A percentile compares a stretch with the other conserved stretches of the same genome.
Evolutionary conservation across 2,329 filamentous ascomycete species (phyloP).

Genomic region (Aspergillus japonicus): DNA sequence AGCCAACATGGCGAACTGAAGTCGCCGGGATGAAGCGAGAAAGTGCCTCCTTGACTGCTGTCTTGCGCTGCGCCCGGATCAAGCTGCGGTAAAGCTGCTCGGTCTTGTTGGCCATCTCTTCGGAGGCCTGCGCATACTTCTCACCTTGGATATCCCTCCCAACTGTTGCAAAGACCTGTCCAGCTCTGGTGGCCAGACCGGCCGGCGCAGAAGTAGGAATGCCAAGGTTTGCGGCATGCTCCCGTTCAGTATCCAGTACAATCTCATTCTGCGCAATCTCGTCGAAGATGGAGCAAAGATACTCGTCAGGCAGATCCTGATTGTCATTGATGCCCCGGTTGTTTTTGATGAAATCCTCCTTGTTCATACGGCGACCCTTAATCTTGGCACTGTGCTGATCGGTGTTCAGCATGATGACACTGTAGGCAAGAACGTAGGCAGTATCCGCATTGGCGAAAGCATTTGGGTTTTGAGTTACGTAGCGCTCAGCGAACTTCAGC

Average conservation of each 20-base stretch:
- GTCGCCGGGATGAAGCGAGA: constrained; percentile 85
- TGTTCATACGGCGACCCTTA: constrained; percentile 79
- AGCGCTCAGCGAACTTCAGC: constrained; percentile 97
- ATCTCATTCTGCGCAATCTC: constrained; percentile 92
- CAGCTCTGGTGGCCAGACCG: constrained; percentile 77
- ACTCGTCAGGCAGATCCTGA: constrained; percentile 88
- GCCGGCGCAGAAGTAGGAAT: constrained; percentile 57
- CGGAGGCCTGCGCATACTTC: constrained; percentile 90
- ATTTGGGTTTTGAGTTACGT: constrained; percentile 91
- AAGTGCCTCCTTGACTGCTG: constrained; percentile 65
- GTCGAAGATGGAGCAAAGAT: constrained; percentile 83
- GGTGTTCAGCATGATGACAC: constrained; percentile 93
- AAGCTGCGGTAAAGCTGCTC: constrained; percentile 91
- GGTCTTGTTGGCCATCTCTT: constrained; percentile 81
- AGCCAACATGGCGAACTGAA: constrained; percentile 90
- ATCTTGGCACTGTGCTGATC: constrained; percentile 92
- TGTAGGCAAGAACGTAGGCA: constrained; percentile 92
- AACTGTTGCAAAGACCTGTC: constrained; percentile 85
- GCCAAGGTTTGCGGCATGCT: constrained; percentile 79
- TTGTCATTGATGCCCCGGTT: constrained; percentile 98
- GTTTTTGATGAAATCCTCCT: constrained; percentile 98
- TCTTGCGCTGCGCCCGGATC: constrained; percentile 83
- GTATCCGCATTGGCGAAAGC: constrained; percentile 98
- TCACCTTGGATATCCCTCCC: constrained; percentile 89
- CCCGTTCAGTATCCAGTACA: constrained; percentile 86